Percentiles rank a stretch among this genome's conserved stretches.
Evolutionary conservation across 140 eudicot species (phyloP).

Genomic region (Bidens hawaiensis): DNA sequence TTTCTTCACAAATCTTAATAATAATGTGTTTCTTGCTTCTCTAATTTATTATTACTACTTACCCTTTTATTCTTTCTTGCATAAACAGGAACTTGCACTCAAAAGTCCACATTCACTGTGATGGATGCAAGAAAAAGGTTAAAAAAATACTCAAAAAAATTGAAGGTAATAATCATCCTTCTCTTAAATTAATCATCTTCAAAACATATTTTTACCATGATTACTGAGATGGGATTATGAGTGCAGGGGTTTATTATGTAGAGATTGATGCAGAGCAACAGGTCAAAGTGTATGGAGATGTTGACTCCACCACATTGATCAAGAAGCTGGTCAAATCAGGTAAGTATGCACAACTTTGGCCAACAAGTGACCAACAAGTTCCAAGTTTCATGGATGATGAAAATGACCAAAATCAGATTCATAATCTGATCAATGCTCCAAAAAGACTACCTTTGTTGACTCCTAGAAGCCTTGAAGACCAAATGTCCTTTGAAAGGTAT

Average conservation of each 20-base stretch:
- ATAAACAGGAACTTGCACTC: conserved; percentile 38
- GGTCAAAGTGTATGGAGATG: conserved; percentile 54
- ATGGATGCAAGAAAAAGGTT: conserved; percentile 61
- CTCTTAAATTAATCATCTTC: background rate
- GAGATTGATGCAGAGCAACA: conserved; percentile 45
- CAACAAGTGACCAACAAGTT: conserved; percentile 15
- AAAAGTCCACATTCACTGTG: conserved; percentile 60
- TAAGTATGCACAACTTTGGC: conserved; percentile 53
- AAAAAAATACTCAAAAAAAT: conserved; percentile 53
- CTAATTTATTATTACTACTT: background rate
- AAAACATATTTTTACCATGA: background rate
- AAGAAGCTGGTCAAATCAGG: conserved; percentile 54
- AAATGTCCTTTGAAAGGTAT: conserved; percentile 22
- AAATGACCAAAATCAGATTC: conserved; percentile 23
- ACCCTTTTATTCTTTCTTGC: background rate
- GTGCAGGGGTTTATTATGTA: conserved; percentile 58
- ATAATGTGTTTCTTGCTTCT: background rate
- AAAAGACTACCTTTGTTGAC: conserved; percentile 27
- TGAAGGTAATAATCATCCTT: conserved; percentile 32
- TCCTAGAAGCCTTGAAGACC: conserved; percentile 28
- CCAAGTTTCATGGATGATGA: conserved; percentile 16
- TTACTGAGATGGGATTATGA: conserved; percentile 3
- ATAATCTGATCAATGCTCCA: conserved; percentile 25
- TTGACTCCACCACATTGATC: conserved; percentile 44
- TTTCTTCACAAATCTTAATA: background rate